Evolutionary conservation across 257 asterid genomes (phyloP).

Genomic region (Solanum neorickii): DNA sequence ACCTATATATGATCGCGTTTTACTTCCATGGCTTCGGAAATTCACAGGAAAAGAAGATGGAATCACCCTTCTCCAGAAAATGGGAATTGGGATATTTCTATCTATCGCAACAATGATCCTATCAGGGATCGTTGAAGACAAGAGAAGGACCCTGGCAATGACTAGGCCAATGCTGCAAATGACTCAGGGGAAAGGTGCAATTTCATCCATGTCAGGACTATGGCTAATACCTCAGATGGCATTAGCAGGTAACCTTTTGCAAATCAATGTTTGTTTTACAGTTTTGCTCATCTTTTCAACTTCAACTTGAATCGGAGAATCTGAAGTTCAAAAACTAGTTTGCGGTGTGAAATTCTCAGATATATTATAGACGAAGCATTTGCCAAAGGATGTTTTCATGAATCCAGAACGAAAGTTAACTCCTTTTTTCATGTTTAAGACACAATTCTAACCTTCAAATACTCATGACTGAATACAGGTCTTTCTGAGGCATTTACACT

Average conservation of each 20-base stretch:
- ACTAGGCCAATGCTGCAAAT: slow-evolving; percentile 4
- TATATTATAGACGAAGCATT: neutral
- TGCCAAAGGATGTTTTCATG: neutral
- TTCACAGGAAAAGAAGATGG: slow-evolving; percentile 1
- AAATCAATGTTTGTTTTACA: neutral
- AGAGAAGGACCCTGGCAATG: slow-evolving; percentile 13
- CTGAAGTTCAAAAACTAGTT: neutral
- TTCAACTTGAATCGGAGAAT: neutral
- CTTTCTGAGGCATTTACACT: slow-evolving; percentile 11
- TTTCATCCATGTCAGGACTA: slow-evolving; percentile 14
- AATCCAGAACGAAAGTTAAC: neutral
- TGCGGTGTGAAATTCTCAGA: neutral
- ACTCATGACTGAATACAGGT: neutral
- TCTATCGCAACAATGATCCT: neutral
- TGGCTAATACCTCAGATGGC: slow-evolving; percentile 19
- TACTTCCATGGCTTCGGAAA: slow-evolving; percentile 10
- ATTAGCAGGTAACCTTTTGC: neutral
- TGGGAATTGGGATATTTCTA: slow-evolving; percentile 17
- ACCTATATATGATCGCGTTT: slow-evolving; percentile 15
- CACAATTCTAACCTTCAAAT: neutral
- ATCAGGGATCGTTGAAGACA: slow-evolving; percentile 15
- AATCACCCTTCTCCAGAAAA: slow-evolving; percentile 11
- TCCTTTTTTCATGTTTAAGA: neutral
- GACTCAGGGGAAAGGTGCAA: neutral
- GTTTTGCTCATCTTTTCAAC: neutral